A percentile compares a stretch with the other conserved stretches of the same genome.
Conservation (phyloP, 1,139 yeast genomes). For the Hyphopichia fennica region DNA sequence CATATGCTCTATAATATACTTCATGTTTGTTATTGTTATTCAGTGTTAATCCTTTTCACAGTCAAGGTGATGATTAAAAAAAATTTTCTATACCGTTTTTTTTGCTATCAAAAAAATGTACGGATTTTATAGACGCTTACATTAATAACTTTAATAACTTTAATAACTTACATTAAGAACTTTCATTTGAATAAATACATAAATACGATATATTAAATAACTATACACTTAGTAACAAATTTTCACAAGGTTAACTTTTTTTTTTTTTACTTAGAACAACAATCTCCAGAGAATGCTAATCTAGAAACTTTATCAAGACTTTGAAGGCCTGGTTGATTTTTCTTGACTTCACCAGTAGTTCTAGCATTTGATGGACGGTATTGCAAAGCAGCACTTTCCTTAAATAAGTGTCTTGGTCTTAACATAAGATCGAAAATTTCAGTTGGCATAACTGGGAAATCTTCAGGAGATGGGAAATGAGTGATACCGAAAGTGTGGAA, state of each 20-base stretch:
- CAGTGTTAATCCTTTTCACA: not conserved
- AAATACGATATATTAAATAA: not conserved
- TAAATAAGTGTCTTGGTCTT: constrained; percentile 78
- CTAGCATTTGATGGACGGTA: constrained; percentile 67
- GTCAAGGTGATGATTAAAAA: not conserved
- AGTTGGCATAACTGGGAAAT: constrained; percentile 87
- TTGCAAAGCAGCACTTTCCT: constrained; percentile 74
- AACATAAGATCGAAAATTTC: constrained; percentile 73
- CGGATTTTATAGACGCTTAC: too few relatives aligned
- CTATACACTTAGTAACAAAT: not conserved
- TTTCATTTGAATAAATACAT: too few relatives aligned
- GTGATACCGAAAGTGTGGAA: constrained; percentile 85
- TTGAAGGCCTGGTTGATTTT: constrained; percentile 33
- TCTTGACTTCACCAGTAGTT: constrained; percentile 60
- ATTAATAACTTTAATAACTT: too few relatives aligned
- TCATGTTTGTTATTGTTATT: constrained; percentile 45
- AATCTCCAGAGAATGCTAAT: constrained; percentile 33
- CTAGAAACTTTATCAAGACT: constrained; percentile 41
- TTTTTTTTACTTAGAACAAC: constrained; percentile 17
- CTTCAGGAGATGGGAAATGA: constrained; percentile 87
- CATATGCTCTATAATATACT: constrained; percentile 95
- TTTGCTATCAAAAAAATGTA: not conserved
- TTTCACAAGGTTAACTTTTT: not conserved
- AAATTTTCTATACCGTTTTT: not conserved
- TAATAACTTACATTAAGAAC: too few relatives aligned